Evolutionary conservation across 768 basidiomycete genomes (phyloP), one percentile per base, ranked within the genome.

Genomic region (Pleurotus sapidus): DNA sequence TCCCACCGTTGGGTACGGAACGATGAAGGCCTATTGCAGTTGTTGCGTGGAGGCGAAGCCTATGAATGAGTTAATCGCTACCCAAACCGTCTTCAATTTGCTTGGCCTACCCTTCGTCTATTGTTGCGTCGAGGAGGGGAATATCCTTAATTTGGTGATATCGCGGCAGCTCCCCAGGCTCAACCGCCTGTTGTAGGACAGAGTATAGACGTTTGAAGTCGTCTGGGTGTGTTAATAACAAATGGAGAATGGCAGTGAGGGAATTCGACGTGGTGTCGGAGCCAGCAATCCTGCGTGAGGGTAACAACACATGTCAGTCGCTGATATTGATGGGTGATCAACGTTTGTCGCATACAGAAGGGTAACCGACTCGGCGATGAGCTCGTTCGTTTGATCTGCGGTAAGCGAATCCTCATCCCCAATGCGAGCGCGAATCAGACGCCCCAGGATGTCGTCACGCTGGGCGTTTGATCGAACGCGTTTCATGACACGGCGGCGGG

Each of bases 11-110:
- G n/a, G 72, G 70, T 3, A 70, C 72, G 20, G 63, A 46, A 11
- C 74, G 63, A 23, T 68, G 72, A 1, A 74, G 64, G 4, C 72
- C 74, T 17, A 74, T 70, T 4, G 72, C 72, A 20, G 67, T 70
- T 25, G 72, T 73, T 9, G 70, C 70, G 56, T 71, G 67, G 15
- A 70, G 58, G 1, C 74, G 64, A 20, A 75, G 64, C 1, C 69
- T 68, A n/a, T n/a, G n/a, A n/a, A n/a, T n/a, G n/a, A n/a, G n/a
- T n/a, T n/a, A n/a, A n/a, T n/a, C n/a, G n/a, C n/a, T n/a, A n/a
- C n/a, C n/a, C n/a, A n/a, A n/a, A n/a, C n/a, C n/a, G n/a, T n/a
- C n/a, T 23, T 18, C 27, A 48, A 15, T 15, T 18, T 3, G 11
- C 37, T 5, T 15, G 34, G 40, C 51, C 30, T 45, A 68, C 64